Percentiles rank a stretch among this genome's conserved stretches.
Conservation (phyloP, 306 rosid species). For the Oemleria cerasiformis region DNA sequence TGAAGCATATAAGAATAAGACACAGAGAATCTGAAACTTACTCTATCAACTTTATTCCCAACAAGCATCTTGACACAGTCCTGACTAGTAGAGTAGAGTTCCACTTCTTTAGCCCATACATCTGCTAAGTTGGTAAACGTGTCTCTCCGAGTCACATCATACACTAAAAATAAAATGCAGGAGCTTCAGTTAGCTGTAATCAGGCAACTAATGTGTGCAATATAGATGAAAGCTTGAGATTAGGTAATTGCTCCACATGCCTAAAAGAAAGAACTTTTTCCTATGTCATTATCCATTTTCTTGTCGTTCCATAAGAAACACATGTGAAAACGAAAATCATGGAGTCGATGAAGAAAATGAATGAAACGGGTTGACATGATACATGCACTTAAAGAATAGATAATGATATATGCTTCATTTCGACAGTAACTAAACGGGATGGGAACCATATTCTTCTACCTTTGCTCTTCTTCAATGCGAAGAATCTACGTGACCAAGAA, state of each 20-base stretch:
- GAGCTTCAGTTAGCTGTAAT: constrained; percentile 7
- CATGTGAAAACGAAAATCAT: not conserved
- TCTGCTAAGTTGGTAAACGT: constrained; percentile 78
- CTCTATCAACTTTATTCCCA: constrained; percentile 93
- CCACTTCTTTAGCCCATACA: constrained; percentile 93
- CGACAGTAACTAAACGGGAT: not conserved
- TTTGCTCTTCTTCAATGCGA: not conserved
- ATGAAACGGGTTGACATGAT: too few species aligned
- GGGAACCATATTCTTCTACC: not conserved
- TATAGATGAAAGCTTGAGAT: not conserved
- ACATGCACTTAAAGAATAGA: too few species aligned
- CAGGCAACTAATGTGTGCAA: not conserved
- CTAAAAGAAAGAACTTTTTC: not conserved
- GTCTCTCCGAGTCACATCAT: constrained; percentile 90
- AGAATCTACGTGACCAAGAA: not conserved
- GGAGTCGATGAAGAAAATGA: not conserved
- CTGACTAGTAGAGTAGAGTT: constrained; percentile 76
- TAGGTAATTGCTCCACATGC: not conserved
- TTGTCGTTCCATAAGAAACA: not conserved
- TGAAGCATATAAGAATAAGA: constrained; percentile 11
- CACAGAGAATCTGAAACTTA: constrained; percentile 42
- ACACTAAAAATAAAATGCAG: constrained; percentile 37
- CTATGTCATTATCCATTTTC: not conserved
- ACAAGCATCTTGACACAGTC: constrained; percentile 87
- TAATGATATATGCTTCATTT: not conserved